Evolutionary conservation across 1,284 basidiomycete species (phyloP), one percentile per base, ranked within the genome.

Genomic region (Vanrija sp.): DNA sequence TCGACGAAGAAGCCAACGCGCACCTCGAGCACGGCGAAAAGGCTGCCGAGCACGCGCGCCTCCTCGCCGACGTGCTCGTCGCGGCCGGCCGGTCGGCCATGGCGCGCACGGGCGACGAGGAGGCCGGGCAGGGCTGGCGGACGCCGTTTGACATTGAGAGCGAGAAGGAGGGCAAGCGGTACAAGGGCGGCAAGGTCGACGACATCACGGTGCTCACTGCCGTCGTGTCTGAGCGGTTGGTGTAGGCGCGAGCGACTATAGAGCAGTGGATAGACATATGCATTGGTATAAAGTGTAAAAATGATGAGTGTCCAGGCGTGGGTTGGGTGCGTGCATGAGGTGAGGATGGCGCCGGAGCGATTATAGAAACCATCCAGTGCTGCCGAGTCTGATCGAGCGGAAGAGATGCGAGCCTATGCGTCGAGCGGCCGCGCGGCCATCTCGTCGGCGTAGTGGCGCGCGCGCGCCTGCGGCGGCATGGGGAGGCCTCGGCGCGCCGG

Each of bases 181-280:
- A 71, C 52, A 71, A 72, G n/a, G 80, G 77, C 19, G 75, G 76
- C 12, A 78, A 78, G 60, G 57, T 76, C n/a, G 77, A 78, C 57
- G 77, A 78, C 51, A 70, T 75, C 37, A 71, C 70, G 10, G 72
- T 75, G 41, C 51, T 74, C 38, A 68, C 69, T 7, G 71, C 67
- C 23, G 67, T 72, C 1, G 72, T 73, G 19, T 47, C 54, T 5
- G 62, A 66, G 44, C 12, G 38, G 7, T 6, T 39, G 5, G 38
- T n/a, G 1, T 39, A 39, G 31, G 31, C 31, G 12, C n/a, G n/a
- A n/a, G n/a, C n/a, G n/a, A 6, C n/a, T 39, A 39, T 15, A 18
- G n/a, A 18, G n/a, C n/a, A 39, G 31, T 31, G 31, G 31, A 31
- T 31, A 31, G 31, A 31, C 31, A 31, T 31, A 27, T 27, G 31